Evolutionary conservation across 139 green algal genomes (phyloP), one percentile per base, ranked within the genome.

Genomic region (Closterium sp.): DNA sequence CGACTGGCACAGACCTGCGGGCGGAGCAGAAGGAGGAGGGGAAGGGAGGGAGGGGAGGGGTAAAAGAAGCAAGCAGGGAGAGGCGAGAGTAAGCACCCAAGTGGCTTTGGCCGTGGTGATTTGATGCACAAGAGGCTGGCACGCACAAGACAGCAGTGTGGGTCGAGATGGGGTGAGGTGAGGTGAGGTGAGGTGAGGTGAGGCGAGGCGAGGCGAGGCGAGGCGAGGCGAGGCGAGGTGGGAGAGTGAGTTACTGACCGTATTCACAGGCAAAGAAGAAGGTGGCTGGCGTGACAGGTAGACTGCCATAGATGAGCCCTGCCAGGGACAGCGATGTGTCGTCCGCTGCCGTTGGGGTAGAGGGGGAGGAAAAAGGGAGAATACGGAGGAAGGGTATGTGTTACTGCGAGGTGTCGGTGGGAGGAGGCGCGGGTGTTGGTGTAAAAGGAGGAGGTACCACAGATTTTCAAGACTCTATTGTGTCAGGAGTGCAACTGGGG

Each of bases 241-340:
- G 21, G 86, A 21, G 30, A 21, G n/a, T 27, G 28, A 21, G n/a
- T 27, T 4, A 87, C 62, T 34, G n/a, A 91, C 89, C 89, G 38
- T 89, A 92, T 92, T 92, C 89, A 24, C 28, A 73, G 24, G 89
- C 89, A 29, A 89, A 92, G 89, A 92, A 92, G 38, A 89, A 92
- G 62, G 89, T 92, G 24, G 89, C 89, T 21, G 89, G 89, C 0
- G 70, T 42, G 9, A 34, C 86, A 17, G 89, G 89, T 2, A 92
- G 22, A 2, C 29, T 34, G 32, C 89, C 89, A 19, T 89, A 92
- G 9, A 92, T 79, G 31, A 92, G 89, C 24, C 89, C 89, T 24
- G 31, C 31, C 1, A 92, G 45, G 7, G 31, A 34, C 84, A 92
- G 89, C 21, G 89, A 31, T 17, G 70, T 88, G 7, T 73, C 50